Evolutionary conservation across 1,284 basidiomycete genomes (phyloP), one percentile per base, ranked within the genome.

Genomic region (Phenoliferia sp.): DNA sequence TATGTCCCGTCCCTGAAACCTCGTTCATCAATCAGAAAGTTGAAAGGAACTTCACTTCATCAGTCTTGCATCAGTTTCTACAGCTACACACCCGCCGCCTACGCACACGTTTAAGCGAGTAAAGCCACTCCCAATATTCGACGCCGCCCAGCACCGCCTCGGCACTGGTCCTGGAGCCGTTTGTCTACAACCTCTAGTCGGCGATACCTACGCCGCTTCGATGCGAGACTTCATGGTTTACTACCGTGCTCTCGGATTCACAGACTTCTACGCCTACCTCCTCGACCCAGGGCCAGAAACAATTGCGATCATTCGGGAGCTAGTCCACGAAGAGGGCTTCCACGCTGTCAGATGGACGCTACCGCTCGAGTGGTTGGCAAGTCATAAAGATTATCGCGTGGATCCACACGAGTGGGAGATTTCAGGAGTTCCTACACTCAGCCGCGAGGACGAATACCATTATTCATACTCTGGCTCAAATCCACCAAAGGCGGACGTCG

Each of bases 271-370:
- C 64, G 48, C 59, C 28, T 65, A 65, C 50, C 50, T 65, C 34
- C 50, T 65, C 58, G 59, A 65, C 52, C 64, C 64, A 3, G 64
- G 64, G 56, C 64, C 64, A 26, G 44, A 55, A 19, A 65, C 64
- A 52, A 35, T 61, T 31, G 44, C 28, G 28, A 34, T 65, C 59
- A 22, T 65, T 7, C 59, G 59, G 15, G 64, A 65, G 44, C 32
- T 64, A n/a, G 28, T 31, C 29, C 35, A 48, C 29, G 63, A 64
- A 22, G 31, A 36, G 10, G 39, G 39, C 22, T 59, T 65, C 52
- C 26, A 39, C 9, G 58, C 64, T 31, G 34, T 65, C 28, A 39
- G 64, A 16, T 65, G 64, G 64, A 52, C 33, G 2, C 34, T 65
- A 5, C 64, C 64, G 17, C 33, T 54, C 26, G 50, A 33, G 31